Conservation (phyloP, 1,284 basidiomycete genomes). For the Bjerkandera adusta region DNA sequence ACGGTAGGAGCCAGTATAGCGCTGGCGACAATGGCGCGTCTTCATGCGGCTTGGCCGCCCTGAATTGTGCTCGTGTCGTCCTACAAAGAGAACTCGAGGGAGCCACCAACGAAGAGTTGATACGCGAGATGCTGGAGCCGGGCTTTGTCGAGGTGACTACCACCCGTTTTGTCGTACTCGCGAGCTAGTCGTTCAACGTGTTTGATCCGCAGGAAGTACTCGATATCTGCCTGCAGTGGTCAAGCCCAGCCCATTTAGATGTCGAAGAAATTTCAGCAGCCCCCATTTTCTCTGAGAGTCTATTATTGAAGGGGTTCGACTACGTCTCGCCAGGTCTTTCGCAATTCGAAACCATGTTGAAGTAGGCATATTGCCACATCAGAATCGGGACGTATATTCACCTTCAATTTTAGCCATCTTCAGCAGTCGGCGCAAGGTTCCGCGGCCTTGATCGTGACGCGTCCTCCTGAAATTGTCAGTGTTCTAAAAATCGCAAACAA, state of each 20-base stretch:
- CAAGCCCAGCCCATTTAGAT: slow-evolving; percentile 50
- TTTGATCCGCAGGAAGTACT: slow-evolving; percentile 20
- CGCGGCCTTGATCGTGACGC: slow-evolving; percentile 57
- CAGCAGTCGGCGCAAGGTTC: slow-evolving; percentile 35
- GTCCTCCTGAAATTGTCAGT: slow-evolving; percentile 65
- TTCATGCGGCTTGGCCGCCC: slow-evolving; percentile 47
- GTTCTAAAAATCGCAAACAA: slow-evolving; percentile 46
- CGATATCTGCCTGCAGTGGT: slow-evolving; percentile 37
- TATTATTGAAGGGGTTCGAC: slow-evolving; percentile 36
- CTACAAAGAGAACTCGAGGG: slow-evolving; percentile 36
- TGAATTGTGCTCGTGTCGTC: slow-evolving; percentile 57
- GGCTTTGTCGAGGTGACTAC: slow-evolving; percentile 39
- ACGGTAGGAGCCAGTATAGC: slow-evolving; percentile 21
- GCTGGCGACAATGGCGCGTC: slow-evolving; percentile 9
- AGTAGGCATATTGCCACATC: slow-evolving; percentile 31
- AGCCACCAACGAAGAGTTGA: slow-evolving; percentile 29
- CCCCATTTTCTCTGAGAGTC: slow-evolving; percentile 35
- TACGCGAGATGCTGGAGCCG: slow-evolving; percentile 36
- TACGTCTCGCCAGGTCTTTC: slow-evolving; percentile 38
- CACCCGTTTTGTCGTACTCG: not conserved
- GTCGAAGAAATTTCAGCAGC: slow-evolving; percentile 42
- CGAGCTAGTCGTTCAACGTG: not conserved
- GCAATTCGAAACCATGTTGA: slow-evolving; percentile 42
- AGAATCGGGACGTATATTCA: not conserved
- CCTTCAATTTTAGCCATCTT: slow-evolving; percentile 5